Percentiles rank a stretch among this genome's conserved stretches.
phyloP scores from a whole-genome alignment of 441 rosid species.

The Arabidopsis hybrid region DNA sequence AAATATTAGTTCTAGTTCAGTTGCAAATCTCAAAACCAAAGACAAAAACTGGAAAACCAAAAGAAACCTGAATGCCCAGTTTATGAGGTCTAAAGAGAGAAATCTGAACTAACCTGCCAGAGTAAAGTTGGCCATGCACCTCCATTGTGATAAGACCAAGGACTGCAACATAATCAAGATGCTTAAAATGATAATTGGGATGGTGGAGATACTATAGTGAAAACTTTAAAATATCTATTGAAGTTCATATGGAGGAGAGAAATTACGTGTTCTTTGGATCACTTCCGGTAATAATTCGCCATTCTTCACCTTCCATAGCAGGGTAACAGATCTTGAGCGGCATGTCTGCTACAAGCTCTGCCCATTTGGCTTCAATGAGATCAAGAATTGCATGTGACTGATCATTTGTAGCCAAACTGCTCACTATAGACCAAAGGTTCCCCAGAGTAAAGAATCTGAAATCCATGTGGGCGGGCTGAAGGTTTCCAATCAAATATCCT shows the following conservation, averaged over 20 bases:
- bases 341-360: conserved; percentile 75
- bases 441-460: conserved; percentile 87
- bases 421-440: conserved; percentile 68
- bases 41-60: not conserved
- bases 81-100: conserved; percentile 7
- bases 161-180: conserved; percentile 53
- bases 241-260: conserved; percentile 16
- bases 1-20: not conserved
- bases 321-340: conserved; percentile 81
- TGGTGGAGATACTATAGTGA: not conserved
- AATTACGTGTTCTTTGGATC: conserved; percentile 85
- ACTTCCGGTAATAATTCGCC: conserved; percentile 79
- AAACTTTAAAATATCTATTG: not conserved
- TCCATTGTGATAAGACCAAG: conserved; percentile 87
- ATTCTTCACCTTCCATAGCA: conserved; percentile 78
- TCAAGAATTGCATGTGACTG: conserved; percentile 83
- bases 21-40: not conserved
- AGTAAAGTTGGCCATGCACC: conserved; percentile 86
- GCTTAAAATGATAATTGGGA: conserved; percentile 9
- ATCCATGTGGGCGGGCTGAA: conserved; percentile 91
- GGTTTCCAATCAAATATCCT: conserved; percentile 79
- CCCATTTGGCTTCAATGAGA: conserved; percentile 73
- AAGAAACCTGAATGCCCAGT: not conserved
- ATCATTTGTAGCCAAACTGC: conserved; percentile 68
- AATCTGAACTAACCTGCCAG: conserved; percentile 69